phyloP scores from a whole-genome alignment of 306 rosid genomes.

The Vachellia pachyceras region DNA sequence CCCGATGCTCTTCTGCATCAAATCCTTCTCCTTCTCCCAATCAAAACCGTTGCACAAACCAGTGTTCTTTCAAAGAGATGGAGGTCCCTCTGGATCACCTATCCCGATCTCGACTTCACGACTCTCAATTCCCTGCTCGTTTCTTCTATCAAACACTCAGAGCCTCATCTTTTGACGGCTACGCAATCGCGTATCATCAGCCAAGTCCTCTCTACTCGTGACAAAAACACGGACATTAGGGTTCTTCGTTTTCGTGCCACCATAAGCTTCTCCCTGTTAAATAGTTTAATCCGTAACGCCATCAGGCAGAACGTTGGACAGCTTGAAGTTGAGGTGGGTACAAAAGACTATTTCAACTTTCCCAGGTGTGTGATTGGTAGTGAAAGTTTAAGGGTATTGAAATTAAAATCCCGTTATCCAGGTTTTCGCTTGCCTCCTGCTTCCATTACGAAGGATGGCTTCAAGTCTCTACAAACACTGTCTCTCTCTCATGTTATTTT shows the following conservation, averaged over 20 bases:
- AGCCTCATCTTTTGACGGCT: constrained; percentile 24
- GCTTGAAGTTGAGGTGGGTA: constrained; percentile 62
- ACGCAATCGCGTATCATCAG: constrained; percentile 50
- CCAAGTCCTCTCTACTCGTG: constrained; percentile 55
- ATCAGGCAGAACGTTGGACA: constrained; percentile 62
- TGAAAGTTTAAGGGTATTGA: constrained; percentile 53
- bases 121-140: constrained; percentile 36
- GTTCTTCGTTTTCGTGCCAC: constrained; percentile 61
- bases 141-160: constrained; percentile 25
- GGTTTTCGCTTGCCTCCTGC: constrained; percentile 81
- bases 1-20: constrained; percentile 75
- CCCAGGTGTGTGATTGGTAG: constrained; percentile 68
- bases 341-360: constrained; percentile 70
- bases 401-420: constrained; percentile 49
- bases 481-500: constrained; percentile 54
- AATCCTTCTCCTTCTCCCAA: constrained; percentile 65
- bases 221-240: constrained; percentile 59
- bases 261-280: constrained; percentile 67
- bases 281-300: constrained; percentile 64
- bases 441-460: constrained; percentile 60
- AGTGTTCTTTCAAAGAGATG: constrained; percentile 70
- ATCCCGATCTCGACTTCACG: constrained; percentile 86
- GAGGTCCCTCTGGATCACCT: constrained; percentile 68
- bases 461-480: constrained; percentile 53
- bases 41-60: constrained; percentile 66